phyloP scores from a whole-genome alignment of 257 asterid species.

The Solanum bulbocastanum region DNA sequence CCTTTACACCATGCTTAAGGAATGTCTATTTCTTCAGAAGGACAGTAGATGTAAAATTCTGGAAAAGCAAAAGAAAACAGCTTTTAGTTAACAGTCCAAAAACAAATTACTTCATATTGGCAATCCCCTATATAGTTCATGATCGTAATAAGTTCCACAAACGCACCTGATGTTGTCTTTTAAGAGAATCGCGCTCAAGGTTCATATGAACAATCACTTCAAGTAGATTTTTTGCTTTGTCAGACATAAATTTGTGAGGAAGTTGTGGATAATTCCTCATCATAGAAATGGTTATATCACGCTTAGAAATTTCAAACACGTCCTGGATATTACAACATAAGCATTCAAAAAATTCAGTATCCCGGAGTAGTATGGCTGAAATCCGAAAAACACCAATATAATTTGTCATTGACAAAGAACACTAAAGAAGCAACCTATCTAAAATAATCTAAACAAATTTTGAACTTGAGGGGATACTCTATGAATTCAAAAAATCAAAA shows the following conservation, averaged over 20 bases:
- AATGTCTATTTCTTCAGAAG: constrained; percentile 63
- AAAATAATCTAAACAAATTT: background rate
- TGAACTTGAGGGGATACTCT: background rate
- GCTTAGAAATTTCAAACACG: constrained; percentile 50
- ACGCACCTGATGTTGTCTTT: constrained; percentile 79
- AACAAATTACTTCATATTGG: background rate
- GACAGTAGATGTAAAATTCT: constrained; percentile 63
- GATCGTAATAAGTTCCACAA: background rate
- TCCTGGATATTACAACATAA: constrained; percentile 44
- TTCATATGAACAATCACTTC: constrained; percentile 64
- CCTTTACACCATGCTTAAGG: constrained; percentile 50
- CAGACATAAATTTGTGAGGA: constrained; percentile 45
- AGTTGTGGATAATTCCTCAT: constrained; percentile 82
- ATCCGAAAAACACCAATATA: background rate
- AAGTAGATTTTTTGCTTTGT: constrained; percentile 56
- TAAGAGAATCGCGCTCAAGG: constrained; percentile 78
- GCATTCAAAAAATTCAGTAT: background rate
- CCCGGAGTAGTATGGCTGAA: background rate
- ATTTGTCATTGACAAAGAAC: background rate
- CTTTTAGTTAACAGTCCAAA: background rate
- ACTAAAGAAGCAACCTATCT: background rate
- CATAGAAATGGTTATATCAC: constrained; percentile 64
- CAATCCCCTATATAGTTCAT: too few relatives aligned
- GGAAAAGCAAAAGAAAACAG: constrained; percentile 5
- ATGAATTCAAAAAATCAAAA: too few relatives aligned